Evolutionary conservation across 371 early-diverging fungal genomes (phyloP).

Genomic region (Rhizomucor miehei): DNA sequence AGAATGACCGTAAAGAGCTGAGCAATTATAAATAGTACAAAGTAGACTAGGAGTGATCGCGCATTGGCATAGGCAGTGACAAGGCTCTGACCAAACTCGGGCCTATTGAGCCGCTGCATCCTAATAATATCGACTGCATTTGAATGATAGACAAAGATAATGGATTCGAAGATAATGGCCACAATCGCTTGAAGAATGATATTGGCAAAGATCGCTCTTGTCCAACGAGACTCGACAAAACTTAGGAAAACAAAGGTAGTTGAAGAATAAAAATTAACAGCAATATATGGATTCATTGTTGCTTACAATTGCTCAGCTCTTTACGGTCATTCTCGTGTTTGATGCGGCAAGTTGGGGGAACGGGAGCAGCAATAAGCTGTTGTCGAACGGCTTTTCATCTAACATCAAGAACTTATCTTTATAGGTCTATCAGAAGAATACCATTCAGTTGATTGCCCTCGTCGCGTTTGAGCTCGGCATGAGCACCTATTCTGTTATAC

Average conservation of each 20-base stretch:
- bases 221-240: slow-evolving; percentile 54
- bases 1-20: slow-evolving; percentile 44
- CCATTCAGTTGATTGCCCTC: slow-evolving; percentile 49
- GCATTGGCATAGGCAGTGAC: slow-evolving; percentile 43
- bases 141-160: slow-evolving; percentile 36
- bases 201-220: slow-evolving; percentile 40
- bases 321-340: slow-evolving; percentile 39
- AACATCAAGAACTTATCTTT: background rate
- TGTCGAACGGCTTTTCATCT: no score
- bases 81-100: slow-evolving; percentile 6
- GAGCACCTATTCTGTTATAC: slow-evolving; percentile 46
- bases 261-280: no score
- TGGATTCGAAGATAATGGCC: slow-evolving; percentile 43
- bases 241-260: no score
- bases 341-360: slow-evolving; percentile 37
- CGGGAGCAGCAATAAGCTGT: no score
- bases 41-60: slow-evolving; percentile 43
- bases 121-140: slow-evolving; percentile 39
- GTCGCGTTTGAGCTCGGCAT: slow-evolving; percentile 48
- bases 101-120: slow-evolving; percentile 28
- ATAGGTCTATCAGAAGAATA: slow-evolving; percentile 51
- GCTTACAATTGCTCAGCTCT: slow-evolving; percentile 47
- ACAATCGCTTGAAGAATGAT: slow-evolving; percentile 37
- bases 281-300: no score
- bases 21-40: slow-evolving; percentile 44